phyloP scores from a whole-genome alignment of 106 monocot genomes.

The Triglochin maritima region DNA sequence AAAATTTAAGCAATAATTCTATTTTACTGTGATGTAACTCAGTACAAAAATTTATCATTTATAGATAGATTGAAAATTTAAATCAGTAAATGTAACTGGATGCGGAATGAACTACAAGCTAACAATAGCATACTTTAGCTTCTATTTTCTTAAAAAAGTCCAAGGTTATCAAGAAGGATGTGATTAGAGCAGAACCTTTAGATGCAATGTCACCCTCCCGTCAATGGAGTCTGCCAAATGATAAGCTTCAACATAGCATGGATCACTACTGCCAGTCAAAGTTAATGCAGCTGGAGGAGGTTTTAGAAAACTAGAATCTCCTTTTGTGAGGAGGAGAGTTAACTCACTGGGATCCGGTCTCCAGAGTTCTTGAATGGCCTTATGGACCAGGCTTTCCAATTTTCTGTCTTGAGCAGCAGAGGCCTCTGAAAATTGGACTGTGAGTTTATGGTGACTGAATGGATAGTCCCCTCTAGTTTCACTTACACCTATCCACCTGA shows the following conservation, averaged over 20 bases:
- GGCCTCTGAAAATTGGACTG: slow-evolving; percentile 88
- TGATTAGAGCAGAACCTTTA: slow-evolving; percentile 45
- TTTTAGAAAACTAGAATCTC: slow-evolving; percentile 66
- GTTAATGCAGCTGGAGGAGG: slow-evolving; percentile 61
- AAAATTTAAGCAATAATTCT: too few species aligned
- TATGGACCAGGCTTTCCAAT: slow-evolving; percentile 91
- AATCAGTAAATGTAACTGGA: too few species aligned
- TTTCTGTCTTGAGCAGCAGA: slow-evolving; percentile 97
- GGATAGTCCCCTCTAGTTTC: slow-evolving; percentile 96
- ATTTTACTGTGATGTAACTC: too few species aligned
- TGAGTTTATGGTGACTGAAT: slow-evolving; percentile 96
- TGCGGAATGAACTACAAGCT: too few species aligned
- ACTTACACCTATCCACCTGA: slow-evolving; percentile 84
- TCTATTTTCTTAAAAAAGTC: too few species aligned
- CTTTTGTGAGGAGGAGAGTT: slow-evolving; percentile 65
- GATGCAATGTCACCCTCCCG: slow-evolving; percentile 85
- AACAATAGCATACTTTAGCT: too few species aligned
- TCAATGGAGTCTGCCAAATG: slow-evolving; percentile 91
- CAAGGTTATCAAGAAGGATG: not conserved
- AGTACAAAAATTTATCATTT: too few species aligned
- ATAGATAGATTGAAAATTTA: too few species aligned
- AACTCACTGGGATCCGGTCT: slow-evolving; percentile 85
- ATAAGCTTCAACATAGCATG: slow-evolving; percentile 95
- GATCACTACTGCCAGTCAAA: slow-evolving; percentile 87
- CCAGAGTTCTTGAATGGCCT: slow-evolving; percentile 98